Percentiles rank a stretch among this genome's conserved stretches.
phyloP scores from a whole-genome alignment of 305 asterid genomes.

The Fraxinus baroniana region DNA sequence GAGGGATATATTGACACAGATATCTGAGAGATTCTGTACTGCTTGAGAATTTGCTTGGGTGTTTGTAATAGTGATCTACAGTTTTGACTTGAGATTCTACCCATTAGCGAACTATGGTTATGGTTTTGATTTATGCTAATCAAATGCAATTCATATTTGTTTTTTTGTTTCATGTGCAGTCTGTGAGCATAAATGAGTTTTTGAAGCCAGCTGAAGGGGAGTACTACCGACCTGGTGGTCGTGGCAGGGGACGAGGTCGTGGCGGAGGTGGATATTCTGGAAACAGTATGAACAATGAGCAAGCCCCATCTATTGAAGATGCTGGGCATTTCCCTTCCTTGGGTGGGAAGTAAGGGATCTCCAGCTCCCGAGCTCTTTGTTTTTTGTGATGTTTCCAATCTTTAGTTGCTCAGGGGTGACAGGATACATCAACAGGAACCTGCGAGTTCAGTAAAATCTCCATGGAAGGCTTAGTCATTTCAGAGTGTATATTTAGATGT shows the following conservation, averaged over 20 bases:
- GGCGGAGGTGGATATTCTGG: conserved; percentile 51
- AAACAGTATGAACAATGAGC: conserved; percentile 27
- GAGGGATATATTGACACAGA: neutral
- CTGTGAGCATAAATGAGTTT: conserved; percentile 64
- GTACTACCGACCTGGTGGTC: conserved; percentile 48
- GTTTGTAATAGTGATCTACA: neutral
- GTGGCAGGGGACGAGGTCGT: conserved; percentile 61
- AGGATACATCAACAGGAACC: neutral
- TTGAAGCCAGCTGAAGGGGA: conserved; percentile 74
- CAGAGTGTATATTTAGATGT: conserved; percentile 59
- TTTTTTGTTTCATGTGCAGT: conserved; percentile 29
- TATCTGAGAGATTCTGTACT: neutral
- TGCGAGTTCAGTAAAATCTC: conserved; percentile 20
- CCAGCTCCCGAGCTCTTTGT: neutral
- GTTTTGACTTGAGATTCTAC: neutral
- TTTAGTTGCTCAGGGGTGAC: conserved; percentile 21
- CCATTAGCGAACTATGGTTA: neutral
- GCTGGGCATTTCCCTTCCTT: conserved; percentile 59
- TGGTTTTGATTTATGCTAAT: neutral
- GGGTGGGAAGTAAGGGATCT: conserved; percentile 44
- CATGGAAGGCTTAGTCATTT: conserved; percentile 25
- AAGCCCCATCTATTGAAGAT: conserved; percentile 52
- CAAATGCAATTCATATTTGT: neutral
- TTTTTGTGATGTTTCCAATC: neutral
- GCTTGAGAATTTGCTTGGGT: neutral